Conservation (phyloP, 1,139 yeast species). For the Saccharomycopsis phalli region DNA sequence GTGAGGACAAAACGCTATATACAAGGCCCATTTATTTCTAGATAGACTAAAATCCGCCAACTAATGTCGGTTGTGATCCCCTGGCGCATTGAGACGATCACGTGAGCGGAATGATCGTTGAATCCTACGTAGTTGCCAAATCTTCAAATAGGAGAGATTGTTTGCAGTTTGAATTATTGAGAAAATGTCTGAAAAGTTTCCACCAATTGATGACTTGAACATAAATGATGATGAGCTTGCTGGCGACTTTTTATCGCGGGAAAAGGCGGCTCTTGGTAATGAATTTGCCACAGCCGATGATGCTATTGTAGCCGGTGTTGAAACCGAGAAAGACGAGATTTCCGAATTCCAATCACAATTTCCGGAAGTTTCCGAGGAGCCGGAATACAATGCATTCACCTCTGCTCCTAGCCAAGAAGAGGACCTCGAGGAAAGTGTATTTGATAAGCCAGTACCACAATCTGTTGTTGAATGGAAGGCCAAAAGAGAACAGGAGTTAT, state of each 20-base stretch:
- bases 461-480: conserved; percentile 75
- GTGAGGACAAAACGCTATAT: not conserved
- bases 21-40: too few species aligned
- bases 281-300: conserved; percentile 67
- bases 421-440: not conserved
- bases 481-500: conserved; percentile 73
- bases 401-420: conserved; percentile 1
- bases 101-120: too few species aligned
- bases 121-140: too few species aligned
- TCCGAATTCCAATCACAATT: conserved; percentile 59
- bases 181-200: conserved; percentile 78
- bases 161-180: conserved; percentile 1
- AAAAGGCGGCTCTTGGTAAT: conserved; percentile 69
- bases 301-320: conserved; percentile 35
- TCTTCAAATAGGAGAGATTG: too few species aligned
- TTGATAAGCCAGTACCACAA: conserved; percentile 30
- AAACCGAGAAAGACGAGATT: conserved; percentile 50
- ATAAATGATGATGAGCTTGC: conserved; percentile 27
- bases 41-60: too few species aligned
- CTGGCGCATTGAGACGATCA: too few species aligned
- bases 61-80: too few species aligned
- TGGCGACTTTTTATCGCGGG: conserved; percentile 74
- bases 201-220: conserved; percentile 57
- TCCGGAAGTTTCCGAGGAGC: conserved; percentile 44
- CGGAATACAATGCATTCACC: conserved; percentile 22